Evolutionary conservation across 2,329 filamentous ascomycete species (phyloP), one percentile per base, ranked within the genome.

Genomic region (Cordyceps cicadae): DNA sequence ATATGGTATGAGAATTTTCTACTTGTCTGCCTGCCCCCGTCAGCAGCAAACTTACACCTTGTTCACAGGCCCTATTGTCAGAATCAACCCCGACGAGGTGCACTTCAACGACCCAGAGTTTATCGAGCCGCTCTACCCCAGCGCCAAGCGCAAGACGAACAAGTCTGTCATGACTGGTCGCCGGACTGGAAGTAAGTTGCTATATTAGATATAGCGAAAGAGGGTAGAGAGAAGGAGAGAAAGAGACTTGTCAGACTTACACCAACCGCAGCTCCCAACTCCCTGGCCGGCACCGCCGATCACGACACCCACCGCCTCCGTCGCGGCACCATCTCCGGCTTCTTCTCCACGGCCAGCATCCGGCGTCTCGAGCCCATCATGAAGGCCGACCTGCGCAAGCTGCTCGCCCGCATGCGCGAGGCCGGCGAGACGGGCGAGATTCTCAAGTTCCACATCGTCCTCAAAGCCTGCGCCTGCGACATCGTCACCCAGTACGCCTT

Each of bases 21-120:
- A 8, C 1, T 2, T 29, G 8, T 12, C 8, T 12, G 34, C 12
- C 11, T 37, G 34, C 14, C 7, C 11, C 34, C 12, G 4, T 11
- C 6, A 11, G 14, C 14, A 32, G 24, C 6, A 2, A n/a, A 7
- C 17, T 5, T 6, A 51, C 12, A 6, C 14, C 4, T 8, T 50
- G 11, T 24, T 26, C 19, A 24, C 9, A 50, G 55, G 60, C 45
- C 55, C 55, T 5, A 52, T 59, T 19, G 34, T 59, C 8, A 46
- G 55, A 41, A 59, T 59, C 46, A 51, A 51, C 34, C 55, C 55
- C 34, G 34, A 52, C 32, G 55, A 59, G 24, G 46, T 59, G 55
- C 55, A 59, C 34, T 50, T 59, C 26, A 52, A 59, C 21, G 55
- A 59, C 34, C 55, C 55, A 7, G 55, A 52, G 2, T 59, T 59